A percentile compares a stretch with the other conserved stretches of the same genome.
Conservation (phyloP, 441 rosid genomes). For the Adansonia gregorii region DNA sequence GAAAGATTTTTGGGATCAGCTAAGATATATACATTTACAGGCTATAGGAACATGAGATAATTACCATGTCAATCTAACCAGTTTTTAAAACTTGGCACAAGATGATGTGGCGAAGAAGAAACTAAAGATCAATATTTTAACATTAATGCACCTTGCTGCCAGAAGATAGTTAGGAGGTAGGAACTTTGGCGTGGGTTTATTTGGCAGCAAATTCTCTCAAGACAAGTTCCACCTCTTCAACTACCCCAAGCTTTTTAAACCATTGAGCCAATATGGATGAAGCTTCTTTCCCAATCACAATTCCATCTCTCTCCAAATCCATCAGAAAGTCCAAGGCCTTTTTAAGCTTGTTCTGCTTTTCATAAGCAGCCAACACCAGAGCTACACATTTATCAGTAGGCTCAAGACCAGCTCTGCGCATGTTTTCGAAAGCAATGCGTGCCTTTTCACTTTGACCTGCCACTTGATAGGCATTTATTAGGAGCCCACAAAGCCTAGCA, state of each 20-base stretch:
- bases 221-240: constrained; percentile 66
- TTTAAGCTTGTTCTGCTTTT: constrained; percentile 62
- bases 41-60: neutral
- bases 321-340: constrained; percentile 64
- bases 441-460: constrained; percentile 69
- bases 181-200: constrained; percentile 13
- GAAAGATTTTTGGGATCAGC: neutral
- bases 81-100: neutral
- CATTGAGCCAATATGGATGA: constrained; percentile 62
- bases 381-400: constrained; percentile 80
- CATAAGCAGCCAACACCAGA: constrained; percentile 59
- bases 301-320: constrained; percentile 62
- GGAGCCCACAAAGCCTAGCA: constrained; percentile 66
- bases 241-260: constrained; percentile 77
- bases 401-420: constrained; percentile 75
- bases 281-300: constrained; percentile 66
- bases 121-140: neutral
- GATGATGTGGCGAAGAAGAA: neutral
- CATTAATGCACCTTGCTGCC: neutral
- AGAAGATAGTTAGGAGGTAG: neutral
- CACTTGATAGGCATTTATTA: constrained; percentile 67
- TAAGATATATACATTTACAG: neutral
- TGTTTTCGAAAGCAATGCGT: constrained; percentile 60
- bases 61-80: neutral
- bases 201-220: constrained; percentile 49